phyloP scores from a whole-genome alignment of 257 asterid species.

The Solanum gracilifrons region DNA sequence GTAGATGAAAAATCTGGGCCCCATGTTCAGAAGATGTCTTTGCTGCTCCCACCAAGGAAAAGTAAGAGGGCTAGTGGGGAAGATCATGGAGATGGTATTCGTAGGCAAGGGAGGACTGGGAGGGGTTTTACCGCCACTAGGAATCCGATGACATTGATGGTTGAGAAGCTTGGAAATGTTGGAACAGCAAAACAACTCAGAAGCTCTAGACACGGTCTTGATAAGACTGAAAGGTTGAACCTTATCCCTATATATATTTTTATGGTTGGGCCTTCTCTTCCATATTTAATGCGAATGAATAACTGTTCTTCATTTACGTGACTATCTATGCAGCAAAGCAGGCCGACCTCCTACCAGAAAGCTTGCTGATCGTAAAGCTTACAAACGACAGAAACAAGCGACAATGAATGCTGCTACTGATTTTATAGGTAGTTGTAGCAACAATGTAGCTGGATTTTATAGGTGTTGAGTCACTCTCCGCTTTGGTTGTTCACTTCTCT shows the following conservation, averaged over 20 bases:
- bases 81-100: conserved; percentile 59
- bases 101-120: conserved; percentile 85
- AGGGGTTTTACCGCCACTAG: conserved; percentile 58
- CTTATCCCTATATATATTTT: background rate
- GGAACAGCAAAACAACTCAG: conserved; percentile 85
- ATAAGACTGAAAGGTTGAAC: conserved; percentile 65
- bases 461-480: background rate
- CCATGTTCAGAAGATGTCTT: conserved; percentile 69
- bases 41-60: conserved; percentile 76
- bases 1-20: conserved; percentile 48
- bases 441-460: background rate
- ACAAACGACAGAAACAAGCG: conserved; percentile 64
- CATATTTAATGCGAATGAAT: background rate
- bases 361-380: conserved; percentile 83
- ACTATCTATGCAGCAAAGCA: conserved; percentile 46
- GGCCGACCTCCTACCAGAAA: conserved; percentile 84
- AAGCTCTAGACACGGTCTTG: conserved; percentile 68
- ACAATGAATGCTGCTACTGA: conserved; percentile 47
- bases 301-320: conserved; percentile 4
- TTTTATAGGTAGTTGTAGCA: conserved; percentile 48
- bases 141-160: conserved; percentile 48
- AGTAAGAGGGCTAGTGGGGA: conserved; percentile 48
- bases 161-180: conserved; percentile 60
- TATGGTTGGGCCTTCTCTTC: background rate
- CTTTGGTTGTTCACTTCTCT: conserved; percentile 4